phyloP scores from a whole-genome alignment of 225 moss, liverwort and hornwort species.

The Neckera pumila region DNA sequence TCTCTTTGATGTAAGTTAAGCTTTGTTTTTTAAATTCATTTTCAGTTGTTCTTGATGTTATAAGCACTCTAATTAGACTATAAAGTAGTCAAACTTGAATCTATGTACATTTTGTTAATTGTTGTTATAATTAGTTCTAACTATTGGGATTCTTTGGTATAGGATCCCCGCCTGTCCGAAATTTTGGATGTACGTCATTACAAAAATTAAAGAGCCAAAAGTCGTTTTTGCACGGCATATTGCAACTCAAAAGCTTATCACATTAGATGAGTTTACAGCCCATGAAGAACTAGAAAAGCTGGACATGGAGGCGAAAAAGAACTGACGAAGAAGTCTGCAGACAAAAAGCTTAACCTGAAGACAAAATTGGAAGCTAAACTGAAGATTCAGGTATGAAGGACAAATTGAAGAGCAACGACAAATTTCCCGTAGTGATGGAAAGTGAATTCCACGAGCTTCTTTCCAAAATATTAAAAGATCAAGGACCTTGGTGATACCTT shows the following conservation, averaged over 20 bases:
- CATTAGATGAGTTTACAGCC: neutral
- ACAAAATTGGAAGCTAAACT: neutral
- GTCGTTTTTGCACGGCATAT: too few relatives aligned
- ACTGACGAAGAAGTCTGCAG: neutral
- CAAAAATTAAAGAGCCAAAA: neutral
- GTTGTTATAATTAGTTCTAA: neutral
- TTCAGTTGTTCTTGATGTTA: neutral
- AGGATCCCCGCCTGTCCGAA: neutral
- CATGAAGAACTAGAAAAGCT: neutral
- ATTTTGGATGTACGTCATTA: neutral
- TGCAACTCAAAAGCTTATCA: neutral
- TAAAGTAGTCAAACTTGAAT: neutral
- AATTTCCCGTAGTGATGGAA: neutral
- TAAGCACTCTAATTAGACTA: neutral
- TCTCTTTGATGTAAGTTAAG: neutral
- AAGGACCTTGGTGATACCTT: neutral
- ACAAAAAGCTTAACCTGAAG: neutral
- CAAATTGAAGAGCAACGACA: neutral
- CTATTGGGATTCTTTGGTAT: neutral
- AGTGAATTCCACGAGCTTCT: neutral
- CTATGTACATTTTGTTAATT: neutral
- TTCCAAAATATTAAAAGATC: neutral
- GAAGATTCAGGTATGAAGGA: neutral
- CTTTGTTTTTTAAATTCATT: neutral
- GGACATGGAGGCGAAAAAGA: neutral